Evolutionary conservation across 495 filamentous ascomycete genomes (phyloP).

Genomic region (Neurospora terricola): DNA sequence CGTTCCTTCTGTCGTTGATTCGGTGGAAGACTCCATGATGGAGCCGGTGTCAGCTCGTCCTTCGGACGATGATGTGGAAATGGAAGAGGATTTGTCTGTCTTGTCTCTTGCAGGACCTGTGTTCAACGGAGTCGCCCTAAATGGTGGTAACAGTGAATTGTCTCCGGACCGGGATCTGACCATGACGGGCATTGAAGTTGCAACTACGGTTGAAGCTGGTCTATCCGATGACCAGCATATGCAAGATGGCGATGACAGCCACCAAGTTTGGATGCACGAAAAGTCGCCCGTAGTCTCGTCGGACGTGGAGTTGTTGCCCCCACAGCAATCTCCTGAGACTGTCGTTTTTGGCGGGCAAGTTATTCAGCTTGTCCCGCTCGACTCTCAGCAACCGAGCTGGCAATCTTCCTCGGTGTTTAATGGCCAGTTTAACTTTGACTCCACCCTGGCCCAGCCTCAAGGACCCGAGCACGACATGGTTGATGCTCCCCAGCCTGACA

Average conservation of each 20-base stretch:
- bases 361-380: background rate
- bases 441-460: background rate
- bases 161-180: background rate
- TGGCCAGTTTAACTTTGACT: background rate
- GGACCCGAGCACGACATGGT: background rate
- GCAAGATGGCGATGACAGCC: background rate
- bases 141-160: background rate
- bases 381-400: background rate
- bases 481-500: background rate
- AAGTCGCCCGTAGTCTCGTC: background rate
- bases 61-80: background rate
- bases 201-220: background rate
- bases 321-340: background rate
- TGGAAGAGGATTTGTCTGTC: background rate
- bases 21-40: background rate
- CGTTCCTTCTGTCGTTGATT: background rate
- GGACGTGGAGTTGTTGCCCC: background rate
- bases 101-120: background rate
- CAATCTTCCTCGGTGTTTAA: background rate
- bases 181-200: background rate
- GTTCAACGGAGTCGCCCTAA: background rate
- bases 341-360: background rate
- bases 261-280: background rate
- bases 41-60: background rate
- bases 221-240: background rate